Conservation (phyloP, 2,329 filamentous ascomycete genomes). For the Colletotrichum spaethianum region DNA sequence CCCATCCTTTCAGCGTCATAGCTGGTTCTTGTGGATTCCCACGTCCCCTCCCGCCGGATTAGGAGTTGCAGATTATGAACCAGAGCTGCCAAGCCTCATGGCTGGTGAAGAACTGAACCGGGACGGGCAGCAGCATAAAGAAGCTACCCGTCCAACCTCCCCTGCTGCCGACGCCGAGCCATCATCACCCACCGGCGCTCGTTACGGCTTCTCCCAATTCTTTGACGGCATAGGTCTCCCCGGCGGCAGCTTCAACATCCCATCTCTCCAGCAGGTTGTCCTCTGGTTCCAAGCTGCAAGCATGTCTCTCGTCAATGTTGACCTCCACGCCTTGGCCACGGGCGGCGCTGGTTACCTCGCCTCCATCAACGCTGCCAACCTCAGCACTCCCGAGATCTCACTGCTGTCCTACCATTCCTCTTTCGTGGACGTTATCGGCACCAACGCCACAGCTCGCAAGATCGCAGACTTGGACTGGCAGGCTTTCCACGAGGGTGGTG, state of each 20-base stretch:
- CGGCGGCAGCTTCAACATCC: slow-evolving; percentile 3
- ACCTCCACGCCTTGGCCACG: slow-evolving; percentile 36
- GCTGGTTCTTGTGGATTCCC: not conserved
- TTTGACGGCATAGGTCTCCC: slow-evolving; percentile 25
- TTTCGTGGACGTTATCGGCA: slow-evolving; percentile 34
- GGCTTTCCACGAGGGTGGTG: slow-evolving; percentile 42
- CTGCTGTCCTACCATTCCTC: slow-evolving; percentile 36
- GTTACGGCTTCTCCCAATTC: slow-evolving; percentile 34
- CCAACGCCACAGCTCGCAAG: slow-evolving; percentile 37
- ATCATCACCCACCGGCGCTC: slow-evolving; percentile 41
- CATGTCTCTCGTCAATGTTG: slow-evolving; percentile 37
- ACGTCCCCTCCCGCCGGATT: not conserved
- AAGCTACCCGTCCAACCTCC: slow-evolving; percentile 39
- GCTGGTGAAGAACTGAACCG: slow-evolving; percentile 15
- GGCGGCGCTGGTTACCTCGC: slow-evolving; percentile 40
- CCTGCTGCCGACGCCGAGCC: slow-evolving; percentile 50
- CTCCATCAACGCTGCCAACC: slow-evolving; percentile 34
- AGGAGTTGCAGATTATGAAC: slow-evolving; percentile 1
- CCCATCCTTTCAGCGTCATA: slow-evolving; percentile 20
- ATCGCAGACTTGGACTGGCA: slow-evolving; percentile 38
- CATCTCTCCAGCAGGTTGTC: slow-evolving; percentile 17
- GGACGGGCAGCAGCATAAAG: slow-evolving; percentile 27
- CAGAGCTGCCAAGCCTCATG: slow-evolving; percentile 14
- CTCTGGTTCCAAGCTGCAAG: slow-evolving; percentile 29
- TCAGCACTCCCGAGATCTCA: slow-evolving; percentile 30